These are phyloP conservation scores for Fusarium agapanthi DNA, from an alignment of 2,329 filamentous ascomycete genomes.

Conservation along the genomic window DNA sequence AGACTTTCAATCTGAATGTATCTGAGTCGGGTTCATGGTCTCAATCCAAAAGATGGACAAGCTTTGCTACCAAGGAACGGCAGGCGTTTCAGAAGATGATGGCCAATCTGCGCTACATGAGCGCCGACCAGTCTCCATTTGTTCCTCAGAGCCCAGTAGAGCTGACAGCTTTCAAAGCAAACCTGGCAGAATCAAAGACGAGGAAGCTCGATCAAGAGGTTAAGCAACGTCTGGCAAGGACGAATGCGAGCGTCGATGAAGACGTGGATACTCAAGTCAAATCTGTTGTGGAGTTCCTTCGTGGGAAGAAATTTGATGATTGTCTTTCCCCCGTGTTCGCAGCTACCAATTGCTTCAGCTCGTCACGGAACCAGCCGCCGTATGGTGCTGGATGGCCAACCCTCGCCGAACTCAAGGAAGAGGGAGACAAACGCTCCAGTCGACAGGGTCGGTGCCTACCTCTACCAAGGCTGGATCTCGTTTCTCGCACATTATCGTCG, in stretches of 20 bases:
- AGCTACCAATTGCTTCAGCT: conserved; percentile 47
- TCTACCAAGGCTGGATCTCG: conserved; percentile 42
- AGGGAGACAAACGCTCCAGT: conserved; percentile 44
- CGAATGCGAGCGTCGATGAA: conserved; percentile 20
- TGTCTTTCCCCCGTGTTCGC: conserved; percentile 47
- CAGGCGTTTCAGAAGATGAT: conserved; percentile 48
- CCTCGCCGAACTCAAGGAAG: conserved; percentile 49
- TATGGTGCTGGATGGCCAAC: conserved; percentile 46
- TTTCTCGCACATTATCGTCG: conserved; percentile 10
- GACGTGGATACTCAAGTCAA: neutral
- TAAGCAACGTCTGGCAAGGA: conserved; percentile 32
- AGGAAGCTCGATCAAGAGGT: conserved; percentile 40
- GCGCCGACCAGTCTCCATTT: conserved; percentile 50
- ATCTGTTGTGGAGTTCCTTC: conserved; percentile 34
- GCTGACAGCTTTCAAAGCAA: conserved; percentile 46
- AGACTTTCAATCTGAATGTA: neutral
- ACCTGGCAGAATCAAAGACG: conserved; percentile 41
- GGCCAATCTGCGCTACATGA: conserved; percentile 48
- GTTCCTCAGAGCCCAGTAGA: conserved; percentile 48
- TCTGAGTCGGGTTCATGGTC: conserved; percentile 46
- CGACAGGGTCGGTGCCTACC: conserved; percentile 45
- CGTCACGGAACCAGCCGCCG: conserved; percentile 19
- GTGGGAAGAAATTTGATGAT: conserved; percentile 42
- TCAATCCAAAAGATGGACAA: conserved; percentile 53
- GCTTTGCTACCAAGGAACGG: conserved; percentile 46